Base-by-base conservation (phyloP, 2,329 filamentous ascomycete genomes). In the Arachnopeziza araneosa region DNA sequence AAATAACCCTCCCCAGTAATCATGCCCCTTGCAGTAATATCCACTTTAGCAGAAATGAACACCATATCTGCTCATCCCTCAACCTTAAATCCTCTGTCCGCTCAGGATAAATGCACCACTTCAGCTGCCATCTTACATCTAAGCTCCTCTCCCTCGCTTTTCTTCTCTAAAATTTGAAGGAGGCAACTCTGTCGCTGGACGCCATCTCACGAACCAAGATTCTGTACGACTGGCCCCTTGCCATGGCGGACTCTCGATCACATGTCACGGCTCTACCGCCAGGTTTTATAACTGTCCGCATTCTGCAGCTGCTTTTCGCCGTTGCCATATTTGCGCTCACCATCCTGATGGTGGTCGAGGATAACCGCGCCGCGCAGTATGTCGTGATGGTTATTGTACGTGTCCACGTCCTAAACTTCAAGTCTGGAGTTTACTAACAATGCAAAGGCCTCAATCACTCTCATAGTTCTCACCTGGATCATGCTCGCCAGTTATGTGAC, bases 391-490 rank as follows among this genome's bases (percentile, higher is more conserved):
- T 77, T 49, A 79, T 76, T 17, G 79, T 79, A 73, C 64, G 36
- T 14, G 14, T 14, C 73, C 72, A 66, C 36, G 12, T 22, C 51
- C 60, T 62, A 61, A 21, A 44, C 10, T 14, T 44, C 5, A 12
- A 44, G 17, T 44, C 17, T 8, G 17, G 10, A 44, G 10, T 14
- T 6, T 6, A 23, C 58, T 62, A 51, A 57, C 51, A 24, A 4
- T 2, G 12, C 24, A 44, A 62, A 44, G 64, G 60, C 63, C 72
- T 59, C 81, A 49, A 73, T 74, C 30, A 80, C 79, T 4, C 52
- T 84, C 19, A 72, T 79, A 60, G 70, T 75, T 44, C 74, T 74
- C 55, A 70, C 78, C 62, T 85, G 83, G 71, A 72, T 77, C 55
- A 55, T 64, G 48, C 70, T 78, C 21, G 75, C 78, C n/a, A 72